Conservation (phyloP, 2,329 filamentous ascomycete genomes). For the Ceratocystis smalleyi region DNA sequence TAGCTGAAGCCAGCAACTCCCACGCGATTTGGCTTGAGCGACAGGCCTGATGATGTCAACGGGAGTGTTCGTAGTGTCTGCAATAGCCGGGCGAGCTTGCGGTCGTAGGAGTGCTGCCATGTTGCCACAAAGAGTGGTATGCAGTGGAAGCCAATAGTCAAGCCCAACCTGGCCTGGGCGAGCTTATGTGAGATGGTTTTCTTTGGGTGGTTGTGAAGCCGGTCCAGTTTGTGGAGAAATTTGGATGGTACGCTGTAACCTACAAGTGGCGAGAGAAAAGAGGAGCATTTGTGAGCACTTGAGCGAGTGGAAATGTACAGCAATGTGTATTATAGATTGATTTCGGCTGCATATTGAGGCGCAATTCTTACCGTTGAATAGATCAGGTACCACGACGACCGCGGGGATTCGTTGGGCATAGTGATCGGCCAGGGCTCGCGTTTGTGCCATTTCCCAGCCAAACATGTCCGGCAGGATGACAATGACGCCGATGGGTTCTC, state of each 20-base stretch:
- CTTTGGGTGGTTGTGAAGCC: slow-evolving; percentile 1
- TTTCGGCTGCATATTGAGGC: not conserved
- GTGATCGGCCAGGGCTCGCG: slow-evolving; percentile 34
- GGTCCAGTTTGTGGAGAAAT: slow-evolving; percentile 21
- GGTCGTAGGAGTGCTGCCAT: slow-evolving; percentile 20
- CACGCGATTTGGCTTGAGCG: slow-evolving; percentile 23
- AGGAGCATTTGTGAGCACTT: not conserved
- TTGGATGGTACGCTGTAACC: slow-evolving; percentile 21
- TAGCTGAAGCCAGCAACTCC: slow-evolving; percentile 45
- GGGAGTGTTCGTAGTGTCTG: slow-evolving; percentile 11
- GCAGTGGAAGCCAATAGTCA: slow-evolving; percentile 16
- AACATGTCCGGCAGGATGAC: slow-evolving; percentile 39
- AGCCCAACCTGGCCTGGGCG: not conserved
- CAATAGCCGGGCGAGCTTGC: slow-evolving; percentile 20
- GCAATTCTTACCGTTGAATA: slow-evolving; percentile 28
- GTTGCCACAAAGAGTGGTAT: slow-evolving; percentile 22
- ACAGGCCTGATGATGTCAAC: slow-evolving; percentile 2
- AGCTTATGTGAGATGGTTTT: slow-evolving; percentile 1
- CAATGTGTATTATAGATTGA: not conserved
- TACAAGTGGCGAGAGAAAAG: slow-evolving; percentile 7
- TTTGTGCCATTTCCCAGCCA: slow-evolving; percentile 37
- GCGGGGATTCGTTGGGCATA: slow-evolving; percentile 34
- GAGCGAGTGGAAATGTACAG: not conserved
- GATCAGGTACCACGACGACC: slow-evolving; percentile 36
- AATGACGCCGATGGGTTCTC: slow-evolving; percentile 28